Conservation (phyloP, 2,329 filamentous ascomycete species). For the Madurella mycetomatis region DNA sequence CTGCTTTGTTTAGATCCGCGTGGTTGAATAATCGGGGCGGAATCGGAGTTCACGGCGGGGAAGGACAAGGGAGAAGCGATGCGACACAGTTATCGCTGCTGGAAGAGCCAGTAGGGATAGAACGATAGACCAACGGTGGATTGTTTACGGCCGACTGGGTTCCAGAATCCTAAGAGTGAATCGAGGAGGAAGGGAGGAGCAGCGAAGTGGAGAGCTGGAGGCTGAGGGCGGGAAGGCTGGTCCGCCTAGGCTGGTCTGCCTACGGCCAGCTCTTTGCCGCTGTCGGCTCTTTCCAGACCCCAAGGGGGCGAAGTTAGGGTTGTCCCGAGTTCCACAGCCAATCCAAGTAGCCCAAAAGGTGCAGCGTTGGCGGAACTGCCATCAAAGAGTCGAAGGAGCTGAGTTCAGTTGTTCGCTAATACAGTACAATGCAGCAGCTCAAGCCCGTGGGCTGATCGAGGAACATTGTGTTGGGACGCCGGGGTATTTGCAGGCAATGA, state of each 20-base stretch:
- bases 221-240: constrained; percentile 9
- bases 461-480: neutral
- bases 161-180: neutral
- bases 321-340: neutral
- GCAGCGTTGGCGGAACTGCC: neutral
- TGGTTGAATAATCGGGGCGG: too few relatives aligned
- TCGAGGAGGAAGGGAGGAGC: neutral
- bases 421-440: too few relatives aligned
- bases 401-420: too few relatives aligned
- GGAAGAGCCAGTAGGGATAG: too few relatives aligned
- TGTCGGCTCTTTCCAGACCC: neutral
- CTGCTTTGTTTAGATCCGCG: too few relatives aligned
- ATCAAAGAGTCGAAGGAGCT: neutral
- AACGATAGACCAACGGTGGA: too few relatives aligned
- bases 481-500: neutral
- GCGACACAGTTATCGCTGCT: too few relatives aligned
- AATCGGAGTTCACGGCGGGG: too few relatives aligned
- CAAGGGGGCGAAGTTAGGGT: neutral
- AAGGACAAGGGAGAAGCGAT: too few relatives aligned
- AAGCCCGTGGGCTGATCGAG: neutral
- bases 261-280: neutral
- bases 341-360: neutral
- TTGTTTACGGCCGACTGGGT: too few relatives aligned
- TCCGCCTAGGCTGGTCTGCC: constrained; percentile 1
- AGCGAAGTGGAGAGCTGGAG: neutral